Evolutionary conservation across 2,329 filamentous ascomycete species (phyloP), one percentile per base, ranked within the genome.

Genomic region (Sporothrix schenckii): DNA sequence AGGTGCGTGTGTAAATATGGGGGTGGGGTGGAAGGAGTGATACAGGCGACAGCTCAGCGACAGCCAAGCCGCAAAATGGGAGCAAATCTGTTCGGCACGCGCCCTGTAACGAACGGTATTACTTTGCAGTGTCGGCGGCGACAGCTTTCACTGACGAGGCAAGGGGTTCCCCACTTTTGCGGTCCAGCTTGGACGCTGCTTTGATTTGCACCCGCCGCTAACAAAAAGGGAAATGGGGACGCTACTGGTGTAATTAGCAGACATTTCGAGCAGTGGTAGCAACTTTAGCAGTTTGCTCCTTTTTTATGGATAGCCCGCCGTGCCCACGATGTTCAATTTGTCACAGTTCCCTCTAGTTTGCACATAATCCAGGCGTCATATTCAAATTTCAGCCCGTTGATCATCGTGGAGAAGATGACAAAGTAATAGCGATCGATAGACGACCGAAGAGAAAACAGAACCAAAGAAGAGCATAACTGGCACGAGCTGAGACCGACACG

Each of bases 131-230:
- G 34, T 34, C 39, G 54, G 10, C 13, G n/a, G 10, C 5, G n/a
- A 10, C 21, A 21, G 39, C 16, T 9, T 16, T 9, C 10, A 30
- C 16, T 65, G 61, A 65, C 61, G 49, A 66, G 63, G 63, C 63
- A 66, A 66, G 52, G 65, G 52, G 66, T 47, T 56, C 52, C 21
- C 66, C 66, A 68, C 66, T 68, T 54, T 68, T 66, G 39, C 39
- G 66, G 52, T 34, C 66, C 66, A 68, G 66, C 52, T 56, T 47
- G 4, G 34, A 21, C 24, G 54, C 54, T 61, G 53, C 44, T 69
- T 69, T 61, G 56, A 63, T 69, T 69, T 60, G 47, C 56, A 69
- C 54, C 68, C 68, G 68, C 67, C 68, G 56, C 68, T 63, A 69
- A 69, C 19, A 69, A 10, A 58, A 21, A 30, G 56, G 50, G 66